A percentile compares a stretch with the other conserved stretches of the same genome.
Evolutionary conservation across 208 protist genomes (phyloP).

Genomic region (Acanthamoeba culbertsoni): DNA sequence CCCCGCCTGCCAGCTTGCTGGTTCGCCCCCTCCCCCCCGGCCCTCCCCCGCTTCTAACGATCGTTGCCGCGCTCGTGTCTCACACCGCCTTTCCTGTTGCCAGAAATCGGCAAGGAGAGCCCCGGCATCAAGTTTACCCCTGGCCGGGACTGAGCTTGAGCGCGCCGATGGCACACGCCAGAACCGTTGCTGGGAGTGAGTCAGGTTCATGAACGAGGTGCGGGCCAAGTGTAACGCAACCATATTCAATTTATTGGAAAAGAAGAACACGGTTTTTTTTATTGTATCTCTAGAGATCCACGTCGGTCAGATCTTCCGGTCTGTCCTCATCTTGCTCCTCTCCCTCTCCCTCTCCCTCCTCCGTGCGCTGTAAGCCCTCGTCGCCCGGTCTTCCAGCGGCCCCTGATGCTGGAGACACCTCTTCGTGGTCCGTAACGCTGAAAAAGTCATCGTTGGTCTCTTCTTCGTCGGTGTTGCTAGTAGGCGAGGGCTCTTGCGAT

Average conservation of each 20-base stretch:
- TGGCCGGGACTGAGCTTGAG: not conserved
- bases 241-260: not conserved
- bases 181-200: no score
- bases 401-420: no score
- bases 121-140: not conserved
- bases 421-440: no score
- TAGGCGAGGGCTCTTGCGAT: no score
- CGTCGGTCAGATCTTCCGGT: not conserved
- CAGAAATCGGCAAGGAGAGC: not conserved
- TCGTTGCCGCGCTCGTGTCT: not conserved
- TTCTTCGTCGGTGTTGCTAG: no score
- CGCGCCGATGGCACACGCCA: not conserved
- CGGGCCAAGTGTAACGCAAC: not conserved
- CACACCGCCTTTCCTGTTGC: not conserved
- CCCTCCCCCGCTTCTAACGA: not conserved
- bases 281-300: not conserved
- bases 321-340: not conserved
- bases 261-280: not conserved
- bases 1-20: conserved; percentile 78
- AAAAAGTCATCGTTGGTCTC: no score
- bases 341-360: no score
- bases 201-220: no score
- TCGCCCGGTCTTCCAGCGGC: no score
- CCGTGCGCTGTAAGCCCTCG: no score
- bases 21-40: not conserved